A percentile compares a stretch with the other conserved stretches of the same genome.
phyloP scores from a whole-genome alignment of 805 yeast species.

The Lipomyces oligophaga region DNA sequence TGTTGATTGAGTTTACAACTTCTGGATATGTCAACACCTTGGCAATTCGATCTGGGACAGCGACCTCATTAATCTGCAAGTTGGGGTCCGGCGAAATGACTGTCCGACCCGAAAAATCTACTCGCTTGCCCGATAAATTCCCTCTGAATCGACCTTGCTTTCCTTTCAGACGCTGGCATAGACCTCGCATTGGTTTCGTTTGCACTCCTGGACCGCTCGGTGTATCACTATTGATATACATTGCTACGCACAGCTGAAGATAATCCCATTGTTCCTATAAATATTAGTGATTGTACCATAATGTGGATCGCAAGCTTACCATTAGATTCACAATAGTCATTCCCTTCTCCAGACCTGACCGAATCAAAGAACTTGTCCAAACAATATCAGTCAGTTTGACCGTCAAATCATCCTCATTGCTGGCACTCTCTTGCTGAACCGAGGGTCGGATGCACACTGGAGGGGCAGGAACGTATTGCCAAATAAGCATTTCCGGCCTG shows the following conservation, averaged over 20 bases:
- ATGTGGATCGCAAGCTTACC: slow-evolving; percentile 35
- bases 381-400: slow-evolving; percentile 94
- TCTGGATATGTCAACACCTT: slow-evolving; percentile 95
- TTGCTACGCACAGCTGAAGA: slow-evolving; percentile 88
- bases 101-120: slow-evolving; percentile 96
- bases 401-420: slow-evolving; percentile 96
- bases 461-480: slow-evolving; percentile 98
- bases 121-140: slow-evolving; percentile 95
- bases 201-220: slow-evolving; percentile 53
- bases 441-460: slow-evolving; percentile 99
- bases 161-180: slow-evolving; percentile 96
- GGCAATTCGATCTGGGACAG: slow-evolving; percentile 96
- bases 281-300: background rate
- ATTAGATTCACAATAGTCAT: slow-evolving; percentile 86
- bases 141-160: slow-evolving; percentile 99
- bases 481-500: slow-evolving; percentile 91
- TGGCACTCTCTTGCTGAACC: slow-evolving; percentile 86
- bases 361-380: slow-evolving; percentile 90
- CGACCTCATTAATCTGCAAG: slow-evolving; percentile 90
- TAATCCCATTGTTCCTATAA: slow-evolving; percentile 90
- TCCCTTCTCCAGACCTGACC: slow-evolving; percentile 94
- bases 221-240: slow-evolving; percentile 95
- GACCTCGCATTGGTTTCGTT: slow-evolving; percentile 78
- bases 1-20: slow-evolving; percentile 83
- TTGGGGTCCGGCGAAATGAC: slow-evolving; percentile 99